Percentiles rank a stretch among this genome's conserved stretches.
Conservation (phyloP, 768 basidiomycete genomes). For the Pisolithus albus region DNA sequence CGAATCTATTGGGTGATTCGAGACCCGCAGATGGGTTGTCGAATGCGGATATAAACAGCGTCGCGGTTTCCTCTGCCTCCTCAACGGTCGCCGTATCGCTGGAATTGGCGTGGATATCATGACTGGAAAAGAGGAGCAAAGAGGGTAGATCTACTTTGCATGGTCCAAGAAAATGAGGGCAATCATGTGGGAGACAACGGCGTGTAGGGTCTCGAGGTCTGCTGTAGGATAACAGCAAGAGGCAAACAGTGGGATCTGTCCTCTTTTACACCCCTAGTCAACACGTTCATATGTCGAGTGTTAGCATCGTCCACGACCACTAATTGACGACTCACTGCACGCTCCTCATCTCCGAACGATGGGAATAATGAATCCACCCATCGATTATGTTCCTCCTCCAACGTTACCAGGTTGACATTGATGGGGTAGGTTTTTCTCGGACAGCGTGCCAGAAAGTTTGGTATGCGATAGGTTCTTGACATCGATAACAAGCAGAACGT, state of each 20-base stretch:
- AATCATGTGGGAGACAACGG: slow-evolving; percentile 14
- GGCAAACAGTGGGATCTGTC: slow-evolving; percentile 17
- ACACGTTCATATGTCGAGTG: background rate
- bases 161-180: slow-evolving; percentile 19
- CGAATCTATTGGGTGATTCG: slow-evolving; percentile 6
- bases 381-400: slow-evolving; percentile 10
- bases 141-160: slow-evolving; percentile 8
- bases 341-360: slow-evolving; percentile 11
- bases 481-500: background rate
- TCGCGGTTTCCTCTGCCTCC: background rate
- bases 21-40: background rate
- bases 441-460: slow-evolving; percentile 1
- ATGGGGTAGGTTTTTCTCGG: slow-evolving; percentile 10
- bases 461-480: background rate
- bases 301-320: background rate
- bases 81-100: slow-evolving; percentile 2
- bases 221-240: slow-evolving; percentile 15
- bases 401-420: slow-evolving; percentile 9
- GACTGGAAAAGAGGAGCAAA: background rate
- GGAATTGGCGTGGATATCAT: background rate
- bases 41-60: background rate
- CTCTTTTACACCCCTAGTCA: slow-evolving; percentile 16
- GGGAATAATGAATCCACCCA: slow-evolving; percentile 15
- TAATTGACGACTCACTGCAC: slow-evolving; percentile 6
- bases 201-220: slow-evolving; percentile 10